These are phyloP conservation scores for Diplocarpon rosae DNA, from an alignment of 2,329 filamentous ascomycete species.

Conservation along the genomic window DNA sequence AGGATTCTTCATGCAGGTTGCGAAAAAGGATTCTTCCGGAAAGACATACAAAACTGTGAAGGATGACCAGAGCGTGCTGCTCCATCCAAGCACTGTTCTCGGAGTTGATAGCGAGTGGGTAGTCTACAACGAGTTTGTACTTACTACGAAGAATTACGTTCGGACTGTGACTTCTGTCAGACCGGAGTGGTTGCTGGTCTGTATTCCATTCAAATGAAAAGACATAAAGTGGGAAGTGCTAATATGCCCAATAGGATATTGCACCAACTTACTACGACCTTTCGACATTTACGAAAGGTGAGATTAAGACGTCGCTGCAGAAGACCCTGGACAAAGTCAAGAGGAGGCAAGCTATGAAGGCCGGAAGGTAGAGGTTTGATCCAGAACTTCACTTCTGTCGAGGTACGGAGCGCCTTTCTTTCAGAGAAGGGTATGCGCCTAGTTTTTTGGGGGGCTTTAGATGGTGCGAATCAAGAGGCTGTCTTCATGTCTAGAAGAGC, in stretches of 20 bases:
- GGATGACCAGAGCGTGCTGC: slow-evolving; percentile 84
- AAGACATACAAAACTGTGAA: slow-evolving; percentile 95
- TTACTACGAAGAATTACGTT: slow-evolving; percentile 97
- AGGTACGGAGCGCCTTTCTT: too few relatives aligned
- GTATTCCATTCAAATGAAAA: not conserved
- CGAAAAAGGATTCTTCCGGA: slow-evolving; percentile 77
- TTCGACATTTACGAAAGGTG: slow-evolving; percentile 70
- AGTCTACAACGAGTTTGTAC: slow-evolving; percentile 94
- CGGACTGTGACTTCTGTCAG: slow-evolving; percentile 84
- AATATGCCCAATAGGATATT: slow-evolving; percentile 54
- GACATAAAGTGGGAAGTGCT: too few relatives aligned
- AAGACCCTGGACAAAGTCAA: slow-evolving; percentile 48
- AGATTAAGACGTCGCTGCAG: slow-evolving; percentile 61
- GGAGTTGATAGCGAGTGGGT: slow-evolving; percentile 91
- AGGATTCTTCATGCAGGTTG: slow-evolving; percentile 99
- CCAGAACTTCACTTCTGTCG: not conserved
- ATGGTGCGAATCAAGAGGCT: too few relatives aligned
- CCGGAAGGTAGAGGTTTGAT: slow-evolving; percentile 11
- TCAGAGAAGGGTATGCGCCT: too few relatives aligned
- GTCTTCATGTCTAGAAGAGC: too few relatives aligned
- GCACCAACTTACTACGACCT: slow-evolving; percentile 89
- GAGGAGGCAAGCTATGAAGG: slow-evolving; percentile 34
- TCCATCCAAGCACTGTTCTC: slow-evolving; percentile 89
- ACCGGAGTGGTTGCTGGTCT: slow-evolving; percentile 85
- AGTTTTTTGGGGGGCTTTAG: too few relatives aligned